Base-by-base conservation (phyloP, 2,329 filamentous ascomycete species). In the Colletotrichum zoysiae region DNA sequence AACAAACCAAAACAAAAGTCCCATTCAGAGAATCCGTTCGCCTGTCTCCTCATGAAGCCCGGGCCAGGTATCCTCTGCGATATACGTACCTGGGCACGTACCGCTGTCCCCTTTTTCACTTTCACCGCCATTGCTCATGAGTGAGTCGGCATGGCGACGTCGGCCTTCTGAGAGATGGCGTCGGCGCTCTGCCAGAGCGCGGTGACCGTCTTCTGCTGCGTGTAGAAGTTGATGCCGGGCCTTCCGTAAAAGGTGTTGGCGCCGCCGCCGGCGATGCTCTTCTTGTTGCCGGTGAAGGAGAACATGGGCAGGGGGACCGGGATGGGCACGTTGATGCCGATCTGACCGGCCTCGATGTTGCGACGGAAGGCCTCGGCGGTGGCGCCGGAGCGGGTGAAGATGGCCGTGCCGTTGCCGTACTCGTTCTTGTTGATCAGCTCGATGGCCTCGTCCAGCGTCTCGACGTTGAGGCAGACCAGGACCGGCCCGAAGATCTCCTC, bases 121-220 rank as follows among this genome's bases (percentile, higher is more conserved):
- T 35, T n/a, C 46, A 35, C 40, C 33, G 42, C 51, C 40, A 46
- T 38, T 38, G 26, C 18, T 44, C 42, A 84, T 55, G 76, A 81
- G 48, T 84, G 82, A 33, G 85, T 89, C 26, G 95, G 95, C 95
- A 98, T 98, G 74, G 93, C 89, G 14, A 97, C 94, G 78, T 91
- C 90, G 20, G 95, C 95, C 88, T 95, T 95, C 76, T 91, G 93
- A 67, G 90, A 91, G 60, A 96, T 88, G 0, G 94, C 95, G 84
- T 98, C 95, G 78, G 95, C 91, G 73, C 89, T 90, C 78, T 90
- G 90, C 96, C 96, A 99, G 80, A 97, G 84, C 76, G 94, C 92
- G 65, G 96, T 99, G 60, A 99, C 96, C 3, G 96, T 99, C 93
- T 99, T 98, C 79, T 93, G 89, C 85, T 98, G 96, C 3, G 96